Base-by-base conservation (phyloP, 2,329 filamentous ascomycete species). In the Metarhizium sp. region DNA sequence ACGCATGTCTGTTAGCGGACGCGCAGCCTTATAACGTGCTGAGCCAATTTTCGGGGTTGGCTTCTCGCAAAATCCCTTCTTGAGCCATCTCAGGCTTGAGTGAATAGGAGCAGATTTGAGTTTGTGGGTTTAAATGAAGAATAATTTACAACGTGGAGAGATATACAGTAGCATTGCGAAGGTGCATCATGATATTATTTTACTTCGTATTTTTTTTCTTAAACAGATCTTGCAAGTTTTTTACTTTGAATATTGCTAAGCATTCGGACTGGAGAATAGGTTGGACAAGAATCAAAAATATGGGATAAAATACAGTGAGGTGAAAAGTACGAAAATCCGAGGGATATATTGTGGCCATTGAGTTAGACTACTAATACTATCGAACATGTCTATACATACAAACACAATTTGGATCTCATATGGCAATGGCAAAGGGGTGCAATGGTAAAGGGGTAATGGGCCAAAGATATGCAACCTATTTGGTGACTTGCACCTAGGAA, bases 1-100 rank as follows among this genome's bases (percentile, higher is more conserved):
- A 53, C 60, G 64, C 20, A 58, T 63, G 56, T 66, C 66, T 48
- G 55, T 66, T 47, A 61, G 59, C 53, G 58, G 36, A 42, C 48
- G 40, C 38, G 40, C 30, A 25, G 48, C 48, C 16, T 38, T 51
- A 34, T 58, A 36, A 47, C 20, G 2, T 5, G 2, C 20, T 1
- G 14, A 30, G 14, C 25, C 7, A 16, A 30, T 11, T 14, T 16
- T 30, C 10, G 25, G 7, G 42, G 20, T 30, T 30, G 45, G 30
- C 13, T 48, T 14, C 4, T 6, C 45, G 18, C 20, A 48, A 48
- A 20, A 45, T 20, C 16, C 18, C 10, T 45, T 5, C 18, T 45
- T 20, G 32, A 34, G 32, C 6, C 32, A 34, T 34, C 32, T 45
- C 8, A 45, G 10, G 38, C 38, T 11, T 14, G 32, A 40, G 38